Evolutionary conservation across 257 asterid species (phyloP), one percentile per base, ranked within the genome.

Genomic region (Fraxinus excelsior): DNA sequence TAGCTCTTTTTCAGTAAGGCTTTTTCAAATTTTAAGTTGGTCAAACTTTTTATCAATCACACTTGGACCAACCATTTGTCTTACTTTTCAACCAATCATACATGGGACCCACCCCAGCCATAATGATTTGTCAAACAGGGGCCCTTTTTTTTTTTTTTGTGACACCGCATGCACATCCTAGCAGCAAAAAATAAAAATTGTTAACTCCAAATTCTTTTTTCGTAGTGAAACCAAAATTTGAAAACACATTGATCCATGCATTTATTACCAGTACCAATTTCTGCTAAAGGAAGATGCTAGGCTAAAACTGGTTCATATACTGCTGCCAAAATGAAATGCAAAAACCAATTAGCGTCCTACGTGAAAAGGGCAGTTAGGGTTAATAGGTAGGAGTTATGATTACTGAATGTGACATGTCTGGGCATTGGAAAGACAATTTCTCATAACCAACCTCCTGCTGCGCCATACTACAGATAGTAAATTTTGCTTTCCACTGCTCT

Each of bases 341-440:
- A 56, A 77, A 70, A 62, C 68, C 32, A 62, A 62, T 9, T 34
- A 62, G 31, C 19, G 32, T 25, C 6, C 68, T 60, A 25, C 32
- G 34, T 60, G 31, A n/a, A 9, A 62, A 23, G 68, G 34, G 75
- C 3, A 10, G 46, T 6, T 51, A 21, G 21, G 12, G 64, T 16
- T 23, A 46, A 58, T 1, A 23, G 76, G 64, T 64, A 25, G 73
- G 68, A 71, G 62, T 65, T 77, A 73, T 77, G 60, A 77, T 77
- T 68, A 67, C 76, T 42, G 79, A 66, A 77, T 58, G 77, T 70
- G 66, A 51, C 82, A 16, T 69, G 64, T 76, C 74, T 38, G 28
- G 74, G 81, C 79, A 75, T 58, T 73, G 81, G 46, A 72, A 68
- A 44, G 77, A 76, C 79, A 72, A 67, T 23, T 74, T 78, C 73